Evolutionary conservation across 495 filamentous ascomycete species (phyloP).

Genomic region (Friedmanniomyces simplex): DNA sequence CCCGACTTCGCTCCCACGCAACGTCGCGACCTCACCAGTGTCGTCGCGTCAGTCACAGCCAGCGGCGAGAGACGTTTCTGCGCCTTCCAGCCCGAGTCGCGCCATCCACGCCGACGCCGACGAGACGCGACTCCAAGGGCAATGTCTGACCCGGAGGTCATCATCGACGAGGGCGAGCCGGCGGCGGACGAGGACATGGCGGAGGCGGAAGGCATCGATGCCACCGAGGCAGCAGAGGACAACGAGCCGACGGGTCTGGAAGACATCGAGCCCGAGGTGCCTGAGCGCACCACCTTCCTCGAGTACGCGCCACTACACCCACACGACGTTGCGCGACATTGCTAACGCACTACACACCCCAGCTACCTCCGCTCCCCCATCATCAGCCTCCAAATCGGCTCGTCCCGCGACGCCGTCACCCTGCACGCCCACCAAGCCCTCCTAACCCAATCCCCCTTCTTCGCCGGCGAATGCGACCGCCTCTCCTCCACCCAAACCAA

Average conservation of each 20-base stretch:
- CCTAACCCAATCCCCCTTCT: conserved; percentile 61
- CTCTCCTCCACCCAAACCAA: conserved; percentile 44
- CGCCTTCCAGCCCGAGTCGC: too few relatives aligned
- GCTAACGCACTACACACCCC: conserved; percentile 15
- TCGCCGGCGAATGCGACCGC: conserved; percentile 50
- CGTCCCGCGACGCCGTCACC: conserved; percentile 45
- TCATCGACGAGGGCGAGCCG: conserved; percentile 50
- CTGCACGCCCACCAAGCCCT: conserved; percentile 73
- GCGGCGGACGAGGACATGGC: conserved; percentile 53
- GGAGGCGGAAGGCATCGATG: conserved; percentile 1
- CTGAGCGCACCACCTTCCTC: conserved; percentile 18
- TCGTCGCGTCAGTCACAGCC: too few relatives aligned
- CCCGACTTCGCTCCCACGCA: too few relatives aligned
- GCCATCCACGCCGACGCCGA: too few relatives aligned
- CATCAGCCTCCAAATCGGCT: conserved; percentile 64
- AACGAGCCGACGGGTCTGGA: conserved; percentile 15
- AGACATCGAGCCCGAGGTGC: conserved; percentile 18
- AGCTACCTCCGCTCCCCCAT: conserved; percentile 70
- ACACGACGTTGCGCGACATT: not conserved
- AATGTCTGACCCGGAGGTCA: conserved; percentile 18
- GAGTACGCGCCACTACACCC: conserved; percentile 5
- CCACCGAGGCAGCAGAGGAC: conserved; percentile 2
- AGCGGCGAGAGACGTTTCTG: too few relatives aligned
- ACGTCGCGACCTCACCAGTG: too few relatives aligned
- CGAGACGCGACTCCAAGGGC: not conserved